A percentile compares a stretch with the other conserved stretches of the same genome.
Conservation (phyloP, 1,139 yeast species). For the Geotrichum siamense region DNA sequence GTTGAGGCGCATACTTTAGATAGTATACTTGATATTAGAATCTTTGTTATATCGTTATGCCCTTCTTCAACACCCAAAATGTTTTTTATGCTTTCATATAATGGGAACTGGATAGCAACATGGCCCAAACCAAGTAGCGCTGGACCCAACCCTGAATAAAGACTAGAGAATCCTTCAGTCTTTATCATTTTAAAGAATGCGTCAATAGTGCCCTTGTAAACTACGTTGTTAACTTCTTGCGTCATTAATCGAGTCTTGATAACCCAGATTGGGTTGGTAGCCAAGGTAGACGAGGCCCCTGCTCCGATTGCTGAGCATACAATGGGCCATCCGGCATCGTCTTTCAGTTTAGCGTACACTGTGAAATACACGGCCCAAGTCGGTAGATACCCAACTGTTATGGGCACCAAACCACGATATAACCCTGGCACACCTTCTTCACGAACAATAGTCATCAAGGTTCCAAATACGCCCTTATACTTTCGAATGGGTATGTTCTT, state of each 20-base stretch:
- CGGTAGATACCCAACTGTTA: slow-evolving; percentile 87
- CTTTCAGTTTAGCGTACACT: slow-evolving; percentile 74
- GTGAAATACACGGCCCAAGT: slow-evolving; percentile 96
- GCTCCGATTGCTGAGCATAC: slow-evolving; percentile 82
- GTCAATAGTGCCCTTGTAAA: slow-evolving; percentile 73
- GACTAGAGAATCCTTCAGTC: slow-evolving; percentile 75
- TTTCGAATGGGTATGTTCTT: slow-evolving; percentile 26
- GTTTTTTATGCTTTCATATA: slow-evolving; percentile 74
- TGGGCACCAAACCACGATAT: slow-evolving; percentile 87
- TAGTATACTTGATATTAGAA: slow-evolving; percentile 66
- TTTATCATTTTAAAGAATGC: slow-evolving; percentile 73
- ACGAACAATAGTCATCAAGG: slow-evolving; percentile 52
- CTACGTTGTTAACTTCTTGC: slow-evolving; percentile 41
- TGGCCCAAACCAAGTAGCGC: slow-evolving; percentile 85
- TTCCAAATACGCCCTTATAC: slow-evolving; percentile 53
- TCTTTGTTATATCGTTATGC: slow-evolving; percentile 18
- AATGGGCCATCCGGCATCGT: slow-evolving; percentile 50
- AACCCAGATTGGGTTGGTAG: slow-evolving; percentile 96
- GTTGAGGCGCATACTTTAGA: slow-evolving; percentile 88
- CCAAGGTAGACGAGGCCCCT: slow-evolving; percentile 78
- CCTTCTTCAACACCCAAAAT: slow-evolving; percentile 33
- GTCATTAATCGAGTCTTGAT: slow-evolving; percentile 91
- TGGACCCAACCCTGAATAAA: slow-evolving; percentile 86
- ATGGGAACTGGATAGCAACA: slow-evolving; percentile 95
- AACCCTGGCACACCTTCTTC: slow-evolving; percentile 82